phyloP scores from a whole-genome alignment of 2,329 filamentous ascomycete genomes.

The Botrytis fabae region DNA sequence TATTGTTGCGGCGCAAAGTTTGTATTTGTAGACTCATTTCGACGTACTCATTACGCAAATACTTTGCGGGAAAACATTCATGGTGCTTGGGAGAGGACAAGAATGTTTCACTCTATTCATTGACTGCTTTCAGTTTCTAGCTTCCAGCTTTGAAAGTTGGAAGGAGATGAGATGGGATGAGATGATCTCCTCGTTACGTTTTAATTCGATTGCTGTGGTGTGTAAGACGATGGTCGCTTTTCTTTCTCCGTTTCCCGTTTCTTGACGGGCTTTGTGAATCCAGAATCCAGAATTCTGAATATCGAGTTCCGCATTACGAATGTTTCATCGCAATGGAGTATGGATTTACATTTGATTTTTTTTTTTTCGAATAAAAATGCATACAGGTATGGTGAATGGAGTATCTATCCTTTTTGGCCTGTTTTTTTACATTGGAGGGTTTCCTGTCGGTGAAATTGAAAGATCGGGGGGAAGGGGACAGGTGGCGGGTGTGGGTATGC shows the following conservation, averaged over 20 bases:
- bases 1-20: conserved; percentile 89
- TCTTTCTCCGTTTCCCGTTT: background rate
- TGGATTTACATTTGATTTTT: background rate
- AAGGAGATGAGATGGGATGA: background rate
- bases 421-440: background rate
- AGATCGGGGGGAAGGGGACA: background rate
- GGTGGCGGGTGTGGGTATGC: background rate
- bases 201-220: background rate
- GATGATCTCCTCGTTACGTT: background rate
- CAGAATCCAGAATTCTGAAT: background rate
- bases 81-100: background rate
- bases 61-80: background rate
- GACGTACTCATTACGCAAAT: background rate
- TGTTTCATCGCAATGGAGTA: background rate
- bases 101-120: background rate
- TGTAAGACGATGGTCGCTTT: background rate
- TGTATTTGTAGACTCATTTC: conserved; percentile 69
- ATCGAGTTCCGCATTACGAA: background rate
- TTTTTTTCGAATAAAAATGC: background rate
- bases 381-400: conserved; percentile 8
- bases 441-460: background rate
- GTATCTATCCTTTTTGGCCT: background rate
- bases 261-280: background rate
- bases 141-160: background rate
- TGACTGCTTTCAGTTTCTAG: background rate